phyloP scores from a whole-genome alignment of 805 yeast genomes.

The Candida maesae region DNA sequence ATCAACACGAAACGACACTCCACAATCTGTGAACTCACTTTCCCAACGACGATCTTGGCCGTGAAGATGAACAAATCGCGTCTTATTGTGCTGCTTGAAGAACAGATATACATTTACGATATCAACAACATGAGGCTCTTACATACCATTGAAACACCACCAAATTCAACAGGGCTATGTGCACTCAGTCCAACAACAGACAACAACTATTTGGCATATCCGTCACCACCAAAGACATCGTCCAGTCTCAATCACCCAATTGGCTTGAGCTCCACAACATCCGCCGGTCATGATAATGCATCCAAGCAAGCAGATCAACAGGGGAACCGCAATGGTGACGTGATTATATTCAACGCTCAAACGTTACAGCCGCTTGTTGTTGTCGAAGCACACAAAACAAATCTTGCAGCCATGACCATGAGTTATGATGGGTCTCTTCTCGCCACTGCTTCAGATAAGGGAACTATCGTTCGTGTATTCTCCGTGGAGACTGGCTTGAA shows the following conservation, averaged over 20 bases:
- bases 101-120: conserved; percentile 70
- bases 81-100: conserved; percentile 55
- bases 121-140: conserved; percentile 64
- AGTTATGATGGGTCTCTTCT: conserved; percentile 61
- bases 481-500: conserved; percentile 58
- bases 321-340: conserved; percentile 50
- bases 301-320: conserved; percentile 24
- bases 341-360: conserved; percentile 59
- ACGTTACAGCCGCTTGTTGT: conserved; percentile 62
- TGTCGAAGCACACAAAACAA: conserved; percentile 71
- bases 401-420: conserved; percentile 58
- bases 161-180: conserved; percentile 53
- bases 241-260: conserved; percentile 10
- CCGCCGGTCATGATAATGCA: background rate
- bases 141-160: conserved; percentile 47
- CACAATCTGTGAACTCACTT: conserved; percentile 67
- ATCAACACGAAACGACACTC: conserved; percentile 68
- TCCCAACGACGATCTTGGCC: conserved; percentile 57
- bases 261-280: background rate
- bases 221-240: conserved; percentile 64
- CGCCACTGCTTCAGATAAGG: conserved; percentile 75
- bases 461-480: conserved; percentile 73
- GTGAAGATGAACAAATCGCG: conserved; percentile 65
- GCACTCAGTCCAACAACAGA: conserved; percentile 54
- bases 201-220: conserved; percentile 61